A percentile compares a stretch with the other conserved stretches of the same genome.
Conservation (phyloP, 352 stramenopile genomes). For the Pythium apleroticum region DNA sequence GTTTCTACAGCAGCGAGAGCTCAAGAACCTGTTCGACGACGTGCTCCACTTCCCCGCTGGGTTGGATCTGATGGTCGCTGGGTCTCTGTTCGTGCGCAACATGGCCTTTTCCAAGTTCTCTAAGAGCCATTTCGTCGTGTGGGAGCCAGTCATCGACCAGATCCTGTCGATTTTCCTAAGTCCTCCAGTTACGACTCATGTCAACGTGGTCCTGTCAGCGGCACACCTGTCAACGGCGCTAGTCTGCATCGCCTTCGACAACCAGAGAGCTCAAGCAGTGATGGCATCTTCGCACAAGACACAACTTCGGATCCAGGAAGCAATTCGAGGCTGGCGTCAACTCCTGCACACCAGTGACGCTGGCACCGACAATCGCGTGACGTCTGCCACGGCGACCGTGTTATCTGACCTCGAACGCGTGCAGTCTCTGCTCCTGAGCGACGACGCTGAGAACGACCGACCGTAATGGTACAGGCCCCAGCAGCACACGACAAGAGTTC, state of each 20-base stretch:
- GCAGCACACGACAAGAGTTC: too few relatives aligned
- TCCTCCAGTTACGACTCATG: neutral
- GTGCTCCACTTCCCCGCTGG: slow-evolving; percentile 28
- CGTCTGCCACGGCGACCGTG: neutral
- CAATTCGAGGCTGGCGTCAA: slow-evolving; percentile 6
- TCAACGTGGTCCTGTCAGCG: neutral
- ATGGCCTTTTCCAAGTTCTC: slow-evolving; percentile 51
- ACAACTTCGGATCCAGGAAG: neutral
- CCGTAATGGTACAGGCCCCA: neutral
- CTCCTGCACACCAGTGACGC: neutral
- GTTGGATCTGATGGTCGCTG: slow-evolving; percentile 27
- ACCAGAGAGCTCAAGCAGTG: slow-evolving; percentile 54
- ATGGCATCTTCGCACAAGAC: slow-evolving; percentile 21
- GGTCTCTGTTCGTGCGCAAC: slow-evolving; percentile 57
- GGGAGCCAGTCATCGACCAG: slow-evolving; percentile 44
- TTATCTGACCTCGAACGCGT: slow-evolving; percentile 6
- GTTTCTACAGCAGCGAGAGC: slow-evolving; percentile 34
- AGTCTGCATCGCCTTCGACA: slow-evolving; percentile 62
- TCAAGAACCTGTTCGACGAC: slow-evolving; percentile 49
- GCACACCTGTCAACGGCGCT: slow-evolving; percentile 42
- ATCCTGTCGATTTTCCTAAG: slow-evolving; percentile 28
- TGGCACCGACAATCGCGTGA: neutral
- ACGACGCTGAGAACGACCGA: neutral
- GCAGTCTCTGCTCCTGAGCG: neutral
- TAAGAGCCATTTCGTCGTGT: slow-evolving; percentile 61